Percentiles rank a stretch among this genome's conserved stretches.
These are phyloP conservation scores for Mortierella sp. DNA, from an alignment of 371 early-diverging fungal species.

Conservation along the genomic window DNA sequence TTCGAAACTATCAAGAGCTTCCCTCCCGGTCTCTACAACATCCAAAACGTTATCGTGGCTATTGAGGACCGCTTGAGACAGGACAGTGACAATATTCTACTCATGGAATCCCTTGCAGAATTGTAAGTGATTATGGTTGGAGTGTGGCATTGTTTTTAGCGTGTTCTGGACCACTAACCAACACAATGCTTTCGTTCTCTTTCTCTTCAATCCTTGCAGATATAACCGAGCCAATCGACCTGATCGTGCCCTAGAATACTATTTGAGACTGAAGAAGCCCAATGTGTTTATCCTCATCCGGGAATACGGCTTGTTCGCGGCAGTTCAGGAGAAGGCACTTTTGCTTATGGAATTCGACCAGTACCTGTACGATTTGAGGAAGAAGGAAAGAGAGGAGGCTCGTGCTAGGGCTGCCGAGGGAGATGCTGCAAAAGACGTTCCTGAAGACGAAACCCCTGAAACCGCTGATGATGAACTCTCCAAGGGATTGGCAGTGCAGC, in stretches of 20 bases:
- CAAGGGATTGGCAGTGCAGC: slow-evolving; percentile 70
- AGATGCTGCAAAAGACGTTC: slow-evolving; percentile 21
- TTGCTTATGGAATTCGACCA: slow-evolving; percentile 89
- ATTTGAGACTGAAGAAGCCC: slow-evolving; percentile 75
- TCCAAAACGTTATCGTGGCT: slow-evolving; percentile 77
- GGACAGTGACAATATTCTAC: slow-evolving; percentile 61
- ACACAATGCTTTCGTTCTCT: no score
- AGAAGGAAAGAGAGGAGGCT: slow-evolving; percentile 28
- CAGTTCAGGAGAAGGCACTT: slow-evolving; percentile 79
- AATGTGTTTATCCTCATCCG: slow-evolving; percentile 81
- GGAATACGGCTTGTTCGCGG: slow-evolving; percentile 81
- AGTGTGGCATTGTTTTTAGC: background rate
- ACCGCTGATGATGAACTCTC: slow-evolving; percentile 40
- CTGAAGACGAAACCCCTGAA: slow-evolving; percentile 26
- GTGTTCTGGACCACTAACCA: no score
- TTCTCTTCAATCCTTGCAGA: slow-evolving; percentile 55
- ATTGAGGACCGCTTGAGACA: slow-evolving; percentile 74
- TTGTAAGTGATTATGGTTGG: slow-evolving; percentile 66
- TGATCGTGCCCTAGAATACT: slow-evolving; percentile 84
- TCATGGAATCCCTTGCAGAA: slow-evolving; percentile 80
- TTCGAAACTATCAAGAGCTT: slow-evolving; percentile 76
- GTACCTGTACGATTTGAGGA: slow-evolving; percentile 57
- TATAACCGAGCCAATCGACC: slow-evolving; percentile 76
- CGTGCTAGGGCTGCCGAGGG: slow-evolving; percentile 8
- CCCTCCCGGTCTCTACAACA: slow-evolving; percentile 80